Percentiles rank a stretch among this genome's conserved stretches.
Conservation (phyloP, 2,329 filamentous ascomycete species). For the Aspergillus arachidicola region DNA sequence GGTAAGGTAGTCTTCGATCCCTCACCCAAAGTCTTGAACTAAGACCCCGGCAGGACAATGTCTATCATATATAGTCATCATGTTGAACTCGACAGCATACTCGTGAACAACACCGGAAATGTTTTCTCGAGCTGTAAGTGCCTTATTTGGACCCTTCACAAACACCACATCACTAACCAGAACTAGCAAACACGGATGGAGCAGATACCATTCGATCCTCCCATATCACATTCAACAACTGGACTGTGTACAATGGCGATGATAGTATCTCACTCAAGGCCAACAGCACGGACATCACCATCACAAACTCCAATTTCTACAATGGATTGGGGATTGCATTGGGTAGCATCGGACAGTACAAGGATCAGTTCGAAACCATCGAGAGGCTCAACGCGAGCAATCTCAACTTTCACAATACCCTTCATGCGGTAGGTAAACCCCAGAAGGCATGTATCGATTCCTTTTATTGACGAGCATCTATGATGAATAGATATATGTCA, state of each 20-base stretch:
- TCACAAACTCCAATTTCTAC: constrained; percentile 54
- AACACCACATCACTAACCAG: not conserved
- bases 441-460: not conserved
- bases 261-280: constrained; percentile 58
- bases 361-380: constrained; percentile 51
- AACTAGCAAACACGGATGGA: constrained; percentile 48
- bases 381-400: constrained; percentile 54
- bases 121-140: constrained; percentile 18
- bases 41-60: constrained; percentile 46
- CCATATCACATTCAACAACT: constrained; percentile 55
- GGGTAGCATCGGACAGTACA: constrained; percentile 61
- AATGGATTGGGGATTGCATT: constrained; percentile 58
- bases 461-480: not conserved
- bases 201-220: constrained; percentile 58
- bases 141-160: accelerated
- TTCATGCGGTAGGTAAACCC: constrained; percentile 40
- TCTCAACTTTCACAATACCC: constrained; percentile 50
- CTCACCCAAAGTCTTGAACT: not conserved
- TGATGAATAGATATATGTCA: constrained; percentile 49
- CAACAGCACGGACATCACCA: constrained; percentile 58
- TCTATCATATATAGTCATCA: constrained; percentile 54
- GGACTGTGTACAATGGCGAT: constrained; percentile 56
- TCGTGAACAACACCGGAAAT: constrained; percentile 51
- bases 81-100: constrained; percentile 54
- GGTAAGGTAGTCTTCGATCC: constrained; percentile 35